phyloP scores from a whole-genome alignment of 306 rosid species.

The Albizia julibrissin region DNA sequence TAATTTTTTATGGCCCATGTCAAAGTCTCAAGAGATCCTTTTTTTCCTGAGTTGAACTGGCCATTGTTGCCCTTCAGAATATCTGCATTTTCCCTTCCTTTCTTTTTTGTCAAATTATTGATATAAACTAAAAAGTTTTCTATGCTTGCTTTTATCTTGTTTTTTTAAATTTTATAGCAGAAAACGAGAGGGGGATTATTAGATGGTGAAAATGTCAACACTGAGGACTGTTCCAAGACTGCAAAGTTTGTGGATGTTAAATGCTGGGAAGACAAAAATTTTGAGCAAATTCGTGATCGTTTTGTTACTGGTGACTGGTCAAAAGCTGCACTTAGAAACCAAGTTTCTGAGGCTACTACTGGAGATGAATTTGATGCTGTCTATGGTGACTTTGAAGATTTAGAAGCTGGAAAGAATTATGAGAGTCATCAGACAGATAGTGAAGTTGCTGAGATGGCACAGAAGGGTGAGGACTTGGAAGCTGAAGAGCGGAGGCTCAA shows the following conservation, averaged over 20 bases:
- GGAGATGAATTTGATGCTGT: conserved; percentile 56
- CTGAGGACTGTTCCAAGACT: conserved; percentile 84
- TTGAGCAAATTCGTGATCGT: conserved; percentile 64
- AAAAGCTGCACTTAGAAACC: conserved; percentile 76
- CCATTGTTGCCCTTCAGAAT: conserved; percentile 3
- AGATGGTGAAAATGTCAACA: conserved; percentile 49
- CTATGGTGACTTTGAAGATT: conserved; percentile 92
- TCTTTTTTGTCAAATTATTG: background rate
- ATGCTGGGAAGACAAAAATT: conserved; percentile 54
- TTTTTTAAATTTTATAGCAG: conserved; percentile 38
- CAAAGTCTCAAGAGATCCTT: background rate
- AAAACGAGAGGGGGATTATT: conserved; percentile 42
- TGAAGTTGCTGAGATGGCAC: conserved; percentile 27
- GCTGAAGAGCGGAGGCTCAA: conserved; percentile 69
- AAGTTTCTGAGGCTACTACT: conserved; percentile 32
- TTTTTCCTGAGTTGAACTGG: background rate
- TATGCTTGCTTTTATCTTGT: conserved; percentile 24
- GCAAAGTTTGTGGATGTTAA: conserved; percentile 40
- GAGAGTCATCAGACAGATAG: conserved; percentile 41
- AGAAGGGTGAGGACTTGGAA: conserved; percentile 51
- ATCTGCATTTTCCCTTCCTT: background rate
- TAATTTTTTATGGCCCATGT: background rate
- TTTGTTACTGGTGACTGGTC: conserved; percentile 93
- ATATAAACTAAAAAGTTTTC: conserved; percentile 18
- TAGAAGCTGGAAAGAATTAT: conserved; percentile 75